A percentile compares a stretch with the other conserved stretches of the same genome.
phyloP scores from a whole-genome alignment of 768 basidiomycete species.

The Tricholoma furcatifolium region DNA sequence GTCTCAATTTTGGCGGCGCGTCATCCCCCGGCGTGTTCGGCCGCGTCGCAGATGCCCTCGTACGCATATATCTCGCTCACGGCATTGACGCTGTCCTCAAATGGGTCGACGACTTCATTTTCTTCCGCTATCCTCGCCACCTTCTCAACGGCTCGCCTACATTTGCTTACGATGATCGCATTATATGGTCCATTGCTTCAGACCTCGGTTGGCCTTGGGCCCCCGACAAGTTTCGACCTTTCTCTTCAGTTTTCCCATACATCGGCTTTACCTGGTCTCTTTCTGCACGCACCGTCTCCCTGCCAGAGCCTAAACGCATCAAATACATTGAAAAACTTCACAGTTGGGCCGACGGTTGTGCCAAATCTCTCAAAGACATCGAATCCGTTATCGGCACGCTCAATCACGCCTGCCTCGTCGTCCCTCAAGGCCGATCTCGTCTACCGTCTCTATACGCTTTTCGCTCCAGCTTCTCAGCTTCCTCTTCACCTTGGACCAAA shows the following conservation, averaged over 20 bases:
- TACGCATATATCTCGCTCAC: no score
- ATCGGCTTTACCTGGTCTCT: conserved; percentile 39
- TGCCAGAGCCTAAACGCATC: conserved; percentile 28
- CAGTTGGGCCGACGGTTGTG: conserved; percentile 12
- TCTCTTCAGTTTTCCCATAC: no score
- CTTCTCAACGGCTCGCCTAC: neutral
- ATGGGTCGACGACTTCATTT: no score
- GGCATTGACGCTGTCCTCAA: no score
- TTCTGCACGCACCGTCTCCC: conserved; percentile 20
- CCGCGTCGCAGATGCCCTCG: conserved; percentile 27
- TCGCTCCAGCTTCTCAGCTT: conserved; percentile 19
- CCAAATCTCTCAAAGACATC: conserved; percentile 16
- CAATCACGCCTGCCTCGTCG: conserved; percentile 32
- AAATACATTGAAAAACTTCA: conserved; percentile 27
- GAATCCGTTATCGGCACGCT: conserved; percentile 32
- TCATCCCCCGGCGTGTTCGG: conserved; percentile 34
- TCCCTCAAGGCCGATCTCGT: conserved; percentile 26
- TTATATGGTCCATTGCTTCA: conserved; percentile 21
- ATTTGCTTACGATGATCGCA: conserved; percentile 19
- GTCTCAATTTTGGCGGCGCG: conserved; percentile 24
- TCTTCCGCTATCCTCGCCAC: conserved; percentile 13
- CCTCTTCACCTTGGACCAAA: conserved; percentile 8
- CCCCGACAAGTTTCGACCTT: conserved; percentile 24
- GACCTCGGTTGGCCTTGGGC: conserved; percentile 36
- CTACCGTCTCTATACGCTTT: conserved; percentile 30